Base-by-base conservation (phyloP, 331 rosid genomes). In the Saraca asoca region DNA sequence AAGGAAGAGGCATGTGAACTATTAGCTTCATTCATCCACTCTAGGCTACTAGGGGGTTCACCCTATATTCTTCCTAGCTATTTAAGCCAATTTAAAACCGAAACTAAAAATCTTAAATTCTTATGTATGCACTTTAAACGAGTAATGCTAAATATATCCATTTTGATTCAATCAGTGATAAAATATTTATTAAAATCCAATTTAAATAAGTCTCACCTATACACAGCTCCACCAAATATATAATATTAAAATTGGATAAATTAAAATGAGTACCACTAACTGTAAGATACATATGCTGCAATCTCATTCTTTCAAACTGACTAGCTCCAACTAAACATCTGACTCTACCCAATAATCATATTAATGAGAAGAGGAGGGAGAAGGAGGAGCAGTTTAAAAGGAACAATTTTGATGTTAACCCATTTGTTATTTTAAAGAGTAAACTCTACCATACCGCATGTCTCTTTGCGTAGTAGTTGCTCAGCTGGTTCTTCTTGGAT, bases 351-450 rank as follows among this genome's bases (percentile, higher is more conserved):
- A n/a, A 64, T 9, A 57, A 57, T 48, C 68, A 17, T 51, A 58
- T 42, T 16, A 58, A 16, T 55, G 6, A 12, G 14, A 7, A 62
- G 64, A 61, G 43, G 52, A 16, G 39, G 43, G 46, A 57, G 48
- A 64, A 65, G 43, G 42, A 37, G 79, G 87, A 77, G 91, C 70
- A 77, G 87, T 79, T 85, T 53, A 72, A 85, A 79, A 75, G 83
- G 85, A 74, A 79, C 44, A 18, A 57, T 38, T 65, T 35, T 74
- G 78, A 82, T 61, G 48, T 59, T 49, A 79, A 71, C 76, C 20
- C 51, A 13, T 38, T 42, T 61, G 38, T 56, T 75, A 59, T 66
- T 55, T 66, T 64, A 39, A 24, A 12, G 48, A 55, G 45, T 58
- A 60, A 66, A 68, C 67, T 55, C 55, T 33, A 43, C 85, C 76